phyloP scores from a whole-genome alignment of 176 grass and related monocot genomes.

The Tuctoria greenei region DNA sequence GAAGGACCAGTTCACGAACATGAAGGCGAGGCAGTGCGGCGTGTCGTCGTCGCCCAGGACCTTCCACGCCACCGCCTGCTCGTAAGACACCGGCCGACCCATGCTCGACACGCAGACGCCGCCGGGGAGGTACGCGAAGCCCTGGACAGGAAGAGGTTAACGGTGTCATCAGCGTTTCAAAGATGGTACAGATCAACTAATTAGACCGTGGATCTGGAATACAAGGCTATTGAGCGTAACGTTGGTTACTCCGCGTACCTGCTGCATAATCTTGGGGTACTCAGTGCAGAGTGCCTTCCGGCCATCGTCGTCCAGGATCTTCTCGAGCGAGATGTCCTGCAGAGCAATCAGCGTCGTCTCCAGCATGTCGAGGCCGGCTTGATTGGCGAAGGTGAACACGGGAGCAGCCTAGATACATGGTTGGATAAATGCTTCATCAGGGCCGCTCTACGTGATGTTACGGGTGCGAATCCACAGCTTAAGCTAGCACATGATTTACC shows the following conservation, averaged over 20 bases:
- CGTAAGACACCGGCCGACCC: conserved; percentile 84
- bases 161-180: background rate
- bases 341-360: conserved; percentile 85
- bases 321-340: conserved; percentile 86
- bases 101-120: conserved; percentile 93
- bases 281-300: conserved; percentile 79
- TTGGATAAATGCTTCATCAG: background rate
- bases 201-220: too few relatives aligned
- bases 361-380: conserved; percentile 93
- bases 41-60: conserved; percentile 79
- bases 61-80: conserved; percentile 88
- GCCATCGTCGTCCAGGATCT: conserved; percentile 79
- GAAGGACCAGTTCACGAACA: conserved; percentile 96
- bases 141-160: conserved; percentile 32
- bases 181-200: background rate
- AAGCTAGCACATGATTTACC: conserved; percentile 35
- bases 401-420: conserved; percentile 63
- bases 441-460: background rate
- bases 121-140: conserved; percentile 68
- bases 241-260: conserved; percentile 34
- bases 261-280: conserved; percentile 92
- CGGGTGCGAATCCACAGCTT: background rate
- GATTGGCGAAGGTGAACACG: conserved; percentile 90
- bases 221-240: too few relatives aligned
- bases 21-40: conserved; percentile 85